Evolutionary conservation across 352 stramenopile genomes (phyloP).

Genomic region (Globisporangium cylindrosporum): DNA sequence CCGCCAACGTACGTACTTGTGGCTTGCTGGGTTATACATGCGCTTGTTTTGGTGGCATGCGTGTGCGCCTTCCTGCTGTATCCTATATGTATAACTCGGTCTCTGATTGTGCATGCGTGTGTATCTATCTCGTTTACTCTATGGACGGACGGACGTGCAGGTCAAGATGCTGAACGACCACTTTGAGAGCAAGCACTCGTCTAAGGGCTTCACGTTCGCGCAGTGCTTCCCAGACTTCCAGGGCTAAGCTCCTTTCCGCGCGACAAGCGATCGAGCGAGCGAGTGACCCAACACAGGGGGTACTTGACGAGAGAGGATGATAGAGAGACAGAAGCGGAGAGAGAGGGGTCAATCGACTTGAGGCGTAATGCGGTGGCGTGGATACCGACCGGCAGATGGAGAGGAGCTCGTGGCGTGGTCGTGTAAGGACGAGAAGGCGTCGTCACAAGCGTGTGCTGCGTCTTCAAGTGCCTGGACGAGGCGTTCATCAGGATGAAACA

Average conservation of each 20-base stretch:
- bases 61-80: too few relatives aligned
- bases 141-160: conserved; percentile 22
- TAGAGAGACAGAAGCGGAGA: background rate
- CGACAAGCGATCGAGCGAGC: background rate
- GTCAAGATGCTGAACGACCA: conserved; percentile 72
- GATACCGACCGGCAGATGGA: background rate
- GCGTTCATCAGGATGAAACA: background rate
- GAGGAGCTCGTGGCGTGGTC: background rate
- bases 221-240: conserved; percentile 18
- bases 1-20: conserved; percentile 56
- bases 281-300: background rate
- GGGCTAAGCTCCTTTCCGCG: background rate
- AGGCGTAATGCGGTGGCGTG: background rate
- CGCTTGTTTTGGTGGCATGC: background rate
- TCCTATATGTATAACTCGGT: background rate
- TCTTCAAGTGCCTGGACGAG: background rate
- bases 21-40: too few relatives aligned
- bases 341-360: background rate
- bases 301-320: background rate
- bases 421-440: background rate
- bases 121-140: background rate
- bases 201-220: conserved; percentile 72
- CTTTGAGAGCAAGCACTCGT: conserved; percentile 75
- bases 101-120: background rate
- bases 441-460: background rate